A percentile compares a stretch with the other conserved stretches of the same genome.
phyloP scores from a whole-genome alignment of 2,329 filamentous ascomycete species.

The Cytospora piceae region DNA sequence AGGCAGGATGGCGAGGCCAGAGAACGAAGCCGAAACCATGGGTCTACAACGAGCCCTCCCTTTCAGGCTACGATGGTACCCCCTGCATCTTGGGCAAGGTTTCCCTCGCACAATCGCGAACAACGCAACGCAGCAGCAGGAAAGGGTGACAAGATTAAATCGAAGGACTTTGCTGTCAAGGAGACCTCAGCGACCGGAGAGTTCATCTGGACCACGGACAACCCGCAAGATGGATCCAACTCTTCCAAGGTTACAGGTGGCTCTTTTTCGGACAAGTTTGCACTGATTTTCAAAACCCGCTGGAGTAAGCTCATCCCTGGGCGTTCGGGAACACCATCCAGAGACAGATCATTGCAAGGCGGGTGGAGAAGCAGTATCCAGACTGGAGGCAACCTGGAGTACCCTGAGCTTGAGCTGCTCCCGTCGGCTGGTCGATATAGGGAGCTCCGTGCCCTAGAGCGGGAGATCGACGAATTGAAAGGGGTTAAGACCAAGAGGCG shows the following conservation, averaged over 20 bases:
- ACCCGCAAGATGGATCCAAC: conserved; percentile 3
- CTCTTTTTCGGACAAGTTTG: conserved; percentile 39
- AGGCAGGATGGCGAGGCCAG: conserved; percentile 18
- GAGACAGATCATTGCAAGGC: conserved; percentile 22
- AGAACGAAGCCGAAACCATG: not conserved
- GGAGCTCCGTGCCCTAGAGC: conserved; percentile 33
- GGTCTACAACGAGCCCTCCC: not conserved
- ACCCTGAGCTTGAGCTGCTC: conserved; percentile 34
- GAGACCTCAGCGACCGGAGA: conserved; percentile 31
- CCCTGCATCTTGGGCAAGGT: conserved; percentile 42
- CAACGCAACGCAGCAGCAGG: conserved; percentile 36
- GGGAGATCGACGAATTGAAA: conserved; percentile 33
- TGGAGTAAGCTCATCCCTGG: conserved; percentile 36
- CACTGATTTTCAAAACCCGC: conserved; percentile 37
- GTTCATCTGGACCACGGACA: conserved; percentile 37
- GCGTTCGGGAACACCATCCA: conserved; percentile 20
- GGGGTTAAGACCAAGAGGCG: conserved; percentile 6
- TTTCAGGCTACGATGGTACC: conserved; percentile 5
- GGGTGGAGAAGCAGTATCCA: conserved; percentile 28
- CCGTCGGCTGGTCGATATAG: conserved; percentile 30
- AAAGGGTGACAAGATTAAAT: conserved; percentile 34
- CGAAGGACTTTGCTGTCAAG: conserved; percentile 39
- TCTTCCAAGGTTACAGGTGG: conserved; percentile 27
- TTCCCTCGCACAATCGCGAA: conserved; percentile 39
- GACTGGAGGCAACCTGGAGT: conserved; percentile 30